Base-by-base conservation (phyloP, 2,329 filamentous ascomycete species). In the Pseudogymnoascus sp. region DNA sequence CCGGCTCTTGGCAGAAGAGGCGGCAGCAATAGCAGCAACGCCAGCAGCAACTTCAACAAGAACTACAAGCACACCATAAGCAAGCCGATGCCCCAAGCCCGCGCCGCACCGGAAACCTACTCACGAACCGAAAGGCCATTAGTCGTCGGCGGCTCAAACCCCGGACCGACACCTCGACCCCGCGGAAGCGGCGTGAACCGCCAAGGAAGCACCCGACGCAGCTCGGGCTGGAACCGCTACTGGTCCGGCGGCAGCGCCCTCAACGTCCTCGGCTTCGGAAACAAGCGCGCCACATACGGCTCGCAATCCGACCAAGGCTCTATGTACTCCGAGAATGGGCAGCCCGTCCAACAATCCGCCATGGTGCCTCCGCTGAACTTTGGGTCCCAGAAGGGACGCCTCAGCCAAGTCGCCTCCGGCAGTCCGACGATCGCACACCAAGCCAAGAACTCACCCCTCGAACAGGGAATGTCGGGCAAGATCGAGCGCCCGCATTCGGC, bases 171-270 rank as follows among this genome's bases (percentile, higher is more conserved):
- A 62, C 65, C 69, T 38, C 65, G 69, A 7, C 64, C 63, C 7
- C 68, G 66, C 59, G 65, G 62, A 14, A 67, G 63, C 52, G 63
- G 61, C 23, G 37, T 31, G 35, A 38, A 45, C 10, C 39, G 65
- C 58, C 61, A 62, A 19, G 68, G 67, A n/a, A 69, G 74, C 49
- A 75, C 78, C 19, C 80, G 85, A 62, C 80, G 84, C 69, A 90
- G 86, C 68, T 90, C 87, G 3, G 87, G 87, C 58, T 91, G 88
- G 88, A 90, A 90, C 73, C 78, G 84, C 61, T 91, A 91, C 74
- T 91, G 89, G 83, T 89, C 87, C 12, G 87, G 87, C 60, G 88
- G 88, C 61, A 89, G 87, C 67, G 82, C 86, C 6, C 75, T 87
- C 62, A 87, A 87, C 69, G 82, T 88, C 23, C 77, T 89, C 6